Percentiles rank a stretch among this genome's conserved stretches.
Evolutionary conservation across 2,329 filamentous ascomycete species (phyloP).

Genomic region (Bipolaris sorokiniana): DNA sequence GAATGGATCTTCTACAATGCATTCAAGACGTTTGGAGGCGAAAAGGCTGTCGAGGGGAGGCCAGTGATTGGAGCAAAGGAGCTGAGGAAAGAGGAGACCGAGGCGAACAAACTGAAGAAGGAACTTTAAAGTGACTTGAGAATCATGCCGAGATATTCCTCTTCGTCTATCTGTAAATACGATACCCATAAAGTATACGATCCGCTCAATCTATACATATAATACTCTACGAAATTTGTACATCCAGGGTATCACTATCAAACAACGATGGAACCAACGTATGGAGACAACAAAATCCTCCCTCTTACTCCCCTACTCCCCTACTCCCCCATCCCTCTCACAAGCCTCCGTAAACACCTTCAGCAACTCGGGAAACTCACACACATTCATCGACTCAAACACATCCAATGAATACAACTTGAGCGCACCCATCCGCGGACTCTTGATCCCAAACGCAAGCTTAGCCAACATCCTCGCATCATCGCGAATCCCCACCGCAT

Average conservation of each 20-base stretch:
- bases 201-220: slow-evolving; percentile 10
- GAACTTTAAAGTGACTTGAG: slow-evolving; percentile 41
- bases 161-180: background rate
- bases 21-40: slow-evolving; percentile 74
- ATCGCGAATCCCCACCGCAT: slow-evolving; percentile 56
- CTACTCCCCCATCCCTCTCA: background rate
- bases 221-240: background rate
- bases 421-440: slow-evolving; percentile 59
- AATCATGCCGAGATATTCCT: background rate
- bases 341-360: slow-evolving; percentile 23
- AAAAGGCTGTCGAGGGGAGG: slow-evolving; percentile 58
- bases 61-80: slow-evolving; percentile 50
- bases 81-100: slow-evolving; percentile 43
- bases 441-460: slow-evolving; percentile 67
- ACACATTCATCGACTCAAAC: slow-evolving; percentile 62
- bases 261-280: background rate
- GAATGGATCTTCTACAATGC: slow-evolving; percentile 88
- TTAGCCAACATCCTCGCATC: slow-evolving; percentile 65
- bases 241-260: background rate
- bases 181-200: slow-evolving; percentile 1
- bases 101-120: slow-evolving; percentile 42
- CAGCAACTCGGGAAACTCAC: slow-evolving; percentile 56
- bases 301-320: background rate
- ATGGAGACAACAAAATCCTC: background rate
- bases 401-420: slow-evolving; percentile 55